Evolutionary conservation across 225 moss, liverwort and hornwort genomes (phyloP).

Genomic region (Marchantia paleacea): DNA sequence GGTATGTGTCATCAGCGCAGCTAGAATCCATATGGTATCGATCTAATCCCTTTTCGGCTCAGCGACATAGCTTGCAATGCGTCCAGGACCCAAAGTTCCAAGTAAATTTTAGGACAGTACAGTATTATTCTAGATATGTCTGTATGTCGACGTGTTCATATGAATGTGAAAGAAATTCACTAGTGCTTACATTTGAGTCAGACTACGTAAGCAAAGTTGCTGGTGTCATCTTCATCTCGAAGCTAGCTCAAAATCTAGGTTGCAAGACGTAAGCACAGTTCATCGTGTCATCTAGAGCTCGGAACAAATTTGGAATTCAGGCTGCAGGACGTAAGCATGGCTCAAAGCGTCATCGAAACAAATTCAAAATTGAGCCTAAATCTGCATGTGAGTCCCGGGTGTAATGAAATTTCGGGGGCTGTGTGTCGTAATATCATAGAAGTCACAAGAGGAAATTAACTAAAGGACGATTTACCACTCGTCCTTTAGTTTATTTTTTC

Average conservation of each 20-base stretch:
- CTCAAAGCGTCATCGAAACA: not conserved
- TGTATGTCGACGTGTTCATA: not conserved
- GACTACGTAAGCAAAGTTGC: not conserved
- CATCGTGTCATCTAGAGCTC: not conserved
- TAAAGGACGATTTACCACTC: no score
- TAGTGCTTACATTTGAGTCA: not conserved
- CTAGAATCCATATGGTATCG: not conserved
- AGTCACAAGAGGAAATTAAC: no score
- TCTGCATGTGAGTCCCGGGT: not conserved
- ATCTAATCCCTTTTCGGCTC: not conserved
- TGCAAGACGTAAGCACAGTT: not conserved
- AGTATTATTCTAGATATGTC: no score
- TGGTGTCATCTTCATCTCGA: not conserved
- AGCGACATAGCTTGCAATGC: no score
- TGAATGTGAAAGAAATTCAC: not conserved
- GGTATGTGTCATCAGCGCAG: constrained; percentile 1
- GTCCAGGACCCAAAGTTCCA: not conserved
- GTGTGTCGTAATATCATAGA: not conserved
- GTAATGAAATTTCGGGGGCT: not conserved
- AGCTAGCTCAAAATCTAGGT: not conserved
- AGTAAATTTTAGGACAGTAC: not conserved
- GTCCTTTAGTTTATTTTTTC: no score
- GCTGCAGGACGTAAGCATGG: not conserved
- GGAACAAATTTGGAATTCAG: not conserved
- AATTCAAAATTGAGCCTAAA: not conserved